Evolutionary conservation across 129 eudicot genomes (phyloP).

Genomic region (Chrysanthemum makinoi): DNA sequence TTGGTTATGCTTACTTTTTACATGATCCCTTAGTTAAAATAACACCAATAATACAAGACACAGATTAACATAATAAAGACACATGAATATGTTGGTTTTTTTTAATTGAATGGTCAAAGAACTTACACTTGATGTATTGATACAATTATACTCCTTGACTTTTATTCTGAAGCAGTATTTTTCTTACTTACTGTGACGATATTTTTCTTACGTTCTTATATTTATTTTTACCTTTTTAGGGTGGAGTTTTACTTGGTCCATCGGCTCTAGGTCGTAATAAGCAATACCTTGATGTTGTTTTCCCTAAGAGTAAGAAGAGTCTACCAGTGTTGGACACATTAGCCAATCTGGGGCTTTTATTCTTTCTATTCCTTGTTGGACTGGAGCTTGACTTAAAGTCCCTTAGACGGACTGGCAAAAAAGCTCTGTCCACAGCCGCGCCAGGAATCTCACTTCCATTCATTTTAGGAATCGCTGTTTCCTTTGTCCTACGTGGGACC

Average conservation of each 20-base stretch:
- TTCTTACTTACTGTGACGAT: too few relatives aligned
- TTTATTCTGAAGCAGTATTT: too few relatives aligned
- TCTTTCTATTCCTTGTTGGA: constrained; percentile 77
- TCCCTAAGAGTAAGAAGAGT: constrained; percentile 67
- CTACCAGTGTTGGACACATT: constrained; percentile 72
- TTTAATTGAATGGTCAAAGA: constrained; percentile 23
- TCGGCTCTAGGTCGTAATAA: constrained; percentile 70
- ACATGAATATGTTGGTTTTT: constrained; percentile 15
- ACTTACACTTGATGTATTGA: constrained; percentile 20
- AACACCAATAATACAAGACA: constrained; percentile 26
- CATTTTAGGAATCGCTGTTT: constrained; percentile 58
- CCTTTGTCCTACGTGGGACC: constrained; percentile 49
- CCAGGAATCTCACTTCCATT: constrained; percentile 73
- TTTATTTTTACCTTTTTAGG: constrained; percentile 30
- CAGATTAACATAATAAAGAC: neutral
- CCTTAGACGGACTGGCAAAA: constrained; percentile 59
- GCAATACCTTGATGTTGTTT: constrained; percentile 45
- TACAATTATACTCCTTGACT: too few relatives aligned
- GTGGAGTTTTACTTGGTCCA: constrained; percentile 80
- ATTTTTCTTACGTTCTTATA: too few relatives aligned
- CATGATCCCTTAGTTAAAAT: constrained; percentile 29
- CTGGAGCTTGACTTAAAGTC: constrained; percentile 67
- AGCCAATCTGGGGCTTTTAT: constrained; percentile 78
- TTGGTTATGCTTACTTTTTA: constrained; percentile 17
- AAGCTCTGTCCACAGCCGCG: constrained; percentile 50